phyloP scores from a whole-genome alignment of 1,284 basidiomycete genomes.

The Marasmius fiardii region DNA sequence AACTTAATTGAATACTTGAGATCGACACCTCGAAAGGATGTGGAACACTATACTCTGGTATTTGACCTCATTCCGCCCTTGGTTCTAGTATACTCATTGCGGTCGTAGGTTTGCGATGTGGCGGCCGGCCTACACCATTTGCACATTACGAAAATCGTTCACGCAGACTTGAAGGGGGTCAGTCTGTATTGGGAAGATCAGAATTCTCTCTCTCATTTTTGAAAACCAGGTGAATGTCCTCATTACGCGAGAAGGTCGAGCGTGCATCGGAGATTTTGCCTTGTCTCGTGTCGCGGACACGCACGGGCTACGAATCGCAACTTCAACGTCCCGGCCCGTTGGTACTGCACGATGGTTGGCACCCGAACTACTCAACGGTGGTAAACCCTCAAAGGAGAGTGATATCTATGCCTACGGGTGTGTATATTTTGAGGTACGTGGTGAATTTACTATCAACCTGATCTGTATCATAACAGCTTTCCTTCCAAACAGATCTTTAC shows the following conservation, averaged over 20 bases:
- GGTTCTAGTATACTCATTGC: no score
- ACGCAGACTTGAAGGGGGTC: not conserved
- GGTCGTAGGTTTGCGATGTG: not conserved
- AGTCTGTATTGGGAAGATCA: no score
- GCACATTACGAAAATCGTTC: not conserved
- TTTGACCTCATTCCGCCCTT: not conserved
- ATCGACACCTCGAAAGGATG: slow-evolving; percentile 8
- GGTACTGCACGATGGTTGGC: slow-evolving; percentile 1
- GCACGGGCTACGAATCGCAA: not conserved
- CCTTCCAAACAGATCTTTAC: not conserved
- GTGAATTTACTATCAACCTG: no score
- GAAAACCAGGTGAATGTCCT: not conserved
- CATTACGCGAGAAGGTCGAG: not conserved
- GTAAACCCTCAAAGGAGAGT: not conserved
- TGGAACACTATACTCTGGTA: slow-evolving; percentile 22
- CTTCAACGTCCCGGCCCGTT: not conserved
- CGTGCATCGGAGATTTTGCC: not conserved
- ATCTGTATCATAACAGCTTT: no score
- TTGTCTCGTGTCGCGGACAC: not conserved
- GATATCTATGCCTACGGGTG: not conserved
- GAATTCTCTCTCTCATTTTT: not conserved
- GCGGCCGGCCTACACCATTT: not conserved
- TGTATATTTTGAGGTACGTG: not conserved
- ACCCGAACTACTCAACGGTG: not conserved
- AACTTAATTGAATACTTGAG: slow-evolving; percentile 26